Evolutionary conservation across 108 stramenopile species (phyloP), one percentile per base, ranked within the genome.

Genomic region (Nitzschia inconspicua): DNA sequence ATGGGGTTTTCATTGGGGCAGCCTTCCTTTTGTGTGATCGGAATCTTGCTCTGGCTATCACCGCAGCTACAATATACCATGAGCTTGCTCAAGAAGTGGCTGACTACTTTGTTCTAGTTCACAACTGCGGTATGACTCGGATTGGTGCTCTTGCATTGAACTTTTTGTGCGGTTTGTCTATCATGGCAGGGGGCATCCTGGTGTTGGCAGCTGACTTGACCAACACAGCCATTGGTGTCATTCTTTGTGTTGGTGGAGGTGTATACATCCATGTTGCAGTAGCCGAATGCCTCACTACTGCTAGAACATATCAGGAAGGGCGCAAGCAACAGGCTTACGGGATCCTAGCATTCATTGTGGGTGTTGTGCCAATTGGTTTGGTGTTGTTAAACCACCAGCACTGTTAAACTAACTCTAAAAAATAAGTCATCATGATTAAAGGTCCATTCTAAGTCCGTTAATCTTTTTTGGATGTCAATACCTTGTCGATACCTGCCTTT

Each of bases 71-170:
- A 1, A 41, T 94, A 5, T 75, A 71, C 23, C 93, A 94, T 48
- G 93, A 94, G 63, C 29, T 91, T 5, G 78, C 87, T 1, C 89
- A 94, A 59, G 89, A 94, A 68, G n/a, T 94, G 18, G 84, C 84
- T 8, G 93, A 91, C 67, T 94, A 78, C 55, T 69, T 86, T 52
- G 58, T 91, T 19, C 73, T 94, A 34, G 78, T 79, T 9, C 72
- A 73, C 11, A 73, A 81, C 27, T 82, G 70, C 34, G 83, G 83
- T 29, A 53, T 91, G 20, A 41, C 73, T 0, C 63, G 60, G 4
- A 6, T 37, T 34, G 44, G 47, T 60, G 93, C 93, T 0, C 56
- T 81, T 20, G 0, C 63, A 27, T 30, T 89, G 22, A 94, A 91
- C 73, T 86, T 90, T 49, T 9, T 77, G 2, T 70, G 70, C 23